These are phyloP conservation scores for Tylopilus orsonianus DNA, from an alignment of 1,284 basidiomycete species.

Conservation along the genomic window DNA sequence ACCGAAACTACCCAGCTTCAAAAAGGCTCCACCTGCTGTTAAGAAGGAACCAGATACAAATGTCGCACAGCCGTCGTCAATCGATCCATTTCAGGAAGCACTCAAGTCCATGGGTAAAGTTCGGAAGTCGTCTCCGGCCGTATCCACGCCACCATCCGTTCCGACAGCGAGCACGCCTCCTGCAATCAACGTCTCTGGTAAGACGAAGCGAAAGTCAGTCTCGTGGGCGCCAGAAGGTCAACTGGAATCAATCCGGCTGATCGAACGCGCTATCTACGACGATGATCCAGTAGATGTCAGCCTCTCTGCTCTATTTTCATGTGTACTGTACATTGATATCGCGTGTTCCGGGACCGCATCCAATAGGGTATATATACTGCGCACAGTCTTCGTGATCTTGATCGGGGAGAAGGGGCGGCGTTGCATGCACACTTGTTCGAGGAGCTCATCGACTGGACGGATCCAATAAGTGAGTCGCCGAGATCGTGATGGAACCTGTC, in stretches of 20 bases:
- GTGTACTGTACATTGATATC: constrained; percentile 58
- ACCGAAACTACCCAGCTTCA: constrained; percentile 76
- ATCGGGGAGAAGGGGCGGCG: constrained; percentile 80
- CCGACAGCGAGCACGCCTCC: constrained; percentile 36
- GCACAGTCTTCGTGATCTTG: constrained; percentile 77
- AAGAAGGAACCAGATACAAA: constrained; percentile 58
- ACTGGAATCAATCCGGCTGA: constrained; percentile 70
- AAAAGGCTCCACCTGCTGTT: constrained; percentile 55
- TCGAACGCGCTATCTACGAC: constrained; percentile 81
- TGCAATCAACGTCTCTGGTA: constrained; percentile 42
- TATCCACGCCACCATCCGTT: constrained; percentile 39
- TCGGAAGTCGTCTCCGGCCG: constrained; percentile 53
- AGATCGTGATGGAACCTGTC: constrained; percentile 10
- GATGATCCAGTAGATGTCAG: constrained; percentile 81
- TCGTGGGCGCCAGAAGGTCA: constrained; percentile 72
- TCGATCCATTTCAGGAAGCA: constrained; percentile 78
- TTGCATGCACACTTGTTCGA: constrained; percentile 78
- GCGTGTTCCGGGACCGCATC: constrained; percentile 38
- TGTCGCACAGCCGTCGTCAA: constrained; percentile 72
- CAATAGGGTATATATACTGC: constrained; percentile 62
- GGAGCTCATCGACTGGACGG: constrained; percentile 79
- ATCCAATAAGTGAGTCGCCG: constrained; percentile 61
- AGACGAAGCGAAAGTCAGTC: constrained; percentile 68
- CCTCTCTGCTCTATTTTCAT: constrained; percentile 41
- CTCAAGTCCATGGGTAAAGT: constrained; percentile 69